Conservation (phyloP, 257 asterid genomes). For the Nicotiana paniculata region DNA sequence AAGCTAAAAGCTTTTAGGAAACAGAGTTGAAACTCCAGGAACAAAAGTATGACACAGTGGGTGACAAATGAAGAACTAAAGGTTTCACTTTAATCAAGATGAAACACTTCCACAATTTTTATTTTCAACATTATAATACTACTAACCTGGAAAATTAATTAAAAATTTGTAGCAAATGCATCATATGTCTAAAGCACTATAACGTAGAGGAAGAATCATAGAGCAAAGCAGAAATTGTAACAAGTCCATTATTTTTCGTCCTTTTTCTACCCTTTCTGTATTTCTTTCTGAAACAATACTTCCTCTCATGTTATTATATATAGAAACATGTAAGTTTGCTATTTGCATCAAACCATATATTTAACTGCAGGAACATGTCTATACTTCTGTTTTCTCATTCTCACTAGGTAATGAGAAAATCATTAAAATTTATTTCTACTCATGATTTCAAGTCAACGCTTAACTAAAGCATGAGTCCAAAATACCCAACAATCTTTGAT, state of each 20-base stretch:
- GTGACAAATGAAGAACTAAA: not conserved
- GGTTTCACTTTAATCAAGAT: not conserved
- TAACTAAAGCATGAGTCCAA: not conserved
- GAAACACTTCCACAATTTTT: not conserved
- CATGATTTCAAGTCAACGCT: not conserved
- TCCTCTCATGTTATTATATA: not conserved
- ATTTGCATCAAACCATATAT: not conserved
- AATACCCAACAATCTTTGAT: not conserved
- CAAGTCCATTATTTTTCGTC: not conserved
- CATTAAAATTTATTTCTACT: not conserved
- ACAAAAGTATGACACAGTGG: not conserved
- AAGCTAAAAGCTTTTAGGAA: not conserved
- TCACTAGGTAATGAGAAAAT: not conserved
- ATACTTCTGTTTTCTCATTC: not conserved
- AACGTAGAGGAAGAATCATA: not conserved
- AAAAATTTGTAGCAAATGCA: not conserved
- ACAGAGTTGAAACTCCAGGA: not conserved
- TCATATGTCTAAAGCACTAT: not conserved
- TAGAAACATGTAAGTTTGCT: not conserved
- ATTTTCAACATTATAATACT: not conserved
- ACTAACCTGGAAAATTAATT: not conserved
- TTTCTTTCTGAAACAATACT: not conserved
- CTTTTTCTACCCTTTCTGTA: not conserved
- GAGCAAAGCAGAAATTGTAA: not conserved
- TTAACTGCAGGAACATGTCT: not conserved